Evolutionary conservation across 1,284 basidiomycete species (phyloP), one percentile per base, ranked within the genome.

Genomic region (Agroathelia rolfsii): DNA sequence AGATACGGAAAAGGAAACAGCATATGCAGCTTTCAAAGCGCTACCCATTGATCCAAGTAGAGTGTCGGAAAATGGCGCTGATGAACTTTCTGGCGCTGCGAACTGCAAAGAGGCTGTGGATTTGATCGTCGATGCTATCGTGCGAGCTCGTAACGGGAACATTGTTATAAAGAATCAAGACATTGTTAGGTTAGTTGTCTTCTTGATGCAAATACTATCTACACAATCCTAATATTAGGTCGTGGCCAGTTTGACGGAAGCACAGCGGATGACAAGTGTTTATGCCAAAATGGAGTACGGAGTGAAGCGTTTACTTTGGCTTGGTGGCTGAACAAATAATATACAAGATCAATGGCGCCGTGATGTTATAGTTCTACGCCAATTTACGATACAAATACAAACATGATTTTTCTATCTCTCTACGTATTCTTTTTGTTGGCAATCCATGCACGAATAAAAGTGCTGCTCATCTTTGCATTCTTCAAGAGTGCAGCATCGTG

Each of bases 251-350:
- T 53, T 90, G 45, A 66, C 66, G 3, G 87, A 94, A 43, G 89
- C 89, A 2, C 76, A 82, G 53, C 69, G 71, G 39, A 74, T 78
- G 59, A 92, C 86, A 3, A 84, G 75, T 37, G 62, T 92, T 41
- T 81, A 86, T 51, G 75, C 86, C 6, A 86, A 88, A 59, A 82
- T 92, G 73, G 89, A 93, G 51, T 88, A 92, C 52, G 83, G 84
- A 1, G 66, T 92, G 39, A 93, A 92, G 65, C 65, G 87, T 42
- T 61, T 92, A 49, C 56, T 92, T 40, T 93, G 88, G 88, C 57
- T 92, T 30, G 83, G 83, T 32, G 70, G 77, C 43, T 79, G 49
- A 38, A 31, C 22, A 14, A 35, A 14, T n/a, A n/a, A n/a, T n/a
- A n/a, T n/a, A n/a, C n/a, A n/a, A n/a, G n/a, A n/a, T n/a, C n/a